Percentiles rank a stretch among this genome's conserved stretches.
Conservation (phyloP, 2,329 filamentous ascomycete species). For the Teratosphaeria viscida region DNA sequence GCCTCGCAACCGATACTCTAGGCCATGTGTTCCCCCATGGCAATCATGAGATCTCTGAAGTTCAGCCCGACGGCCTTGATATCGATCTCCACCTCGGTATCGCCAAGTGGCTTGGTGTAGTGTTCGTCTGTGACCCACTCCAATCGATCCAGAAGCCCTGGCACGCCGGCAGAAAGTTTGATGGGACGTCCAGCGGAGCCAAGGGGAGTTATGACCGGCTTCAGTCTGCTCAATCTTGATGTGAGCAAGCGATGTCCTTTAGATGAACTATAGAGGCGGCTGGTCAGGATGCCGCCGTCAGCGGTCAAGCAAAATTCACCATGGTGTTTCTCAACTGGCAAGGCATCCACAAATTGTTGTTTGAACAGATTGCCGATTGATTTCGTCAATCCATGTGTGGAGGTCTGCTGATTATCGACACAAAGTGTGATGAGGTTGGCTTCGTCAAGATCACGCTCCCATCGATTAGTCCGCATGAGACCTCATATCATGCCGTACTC, state of each 20-base stretch:
- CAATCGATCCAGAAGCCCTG: constrained; percentile 13
- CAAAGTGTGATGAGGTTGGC: constrained; percentile 6
- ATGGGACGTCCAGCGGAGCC: constrained; percentile 3
- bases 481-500: too few species aligned
- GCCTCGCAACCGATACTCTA: neutral
- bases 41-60: constrained; percentile 11
- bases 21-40: constrained; percentile 5
- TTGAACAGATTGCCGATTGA: neutral
- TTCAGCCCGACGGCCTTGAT: constrained; percentile 12
- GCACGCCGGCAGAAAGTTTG: constrained; percentile 1
- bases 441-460: too few species aligned
- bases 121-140: constrained; percentile 10
- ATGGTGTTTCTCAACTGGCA: neutral
- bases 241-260: neutral
- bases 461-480: too few species aligned
- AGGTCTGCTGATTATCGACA: neutral
- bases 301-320: neutral
- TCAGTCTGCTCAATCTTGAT: neutral
- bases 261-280: neutral
- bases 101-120: constrained; percentile 4
- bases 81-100: constrained; percentile 13
- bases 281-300: neutral
- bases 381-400: neutral
- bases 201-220: constrained; percentile 3
- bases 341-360: neutral